Conservation (phyloP, 2,329 filamentous ascomycete genomes). For the Cladophialophora carrionii region DNA sequence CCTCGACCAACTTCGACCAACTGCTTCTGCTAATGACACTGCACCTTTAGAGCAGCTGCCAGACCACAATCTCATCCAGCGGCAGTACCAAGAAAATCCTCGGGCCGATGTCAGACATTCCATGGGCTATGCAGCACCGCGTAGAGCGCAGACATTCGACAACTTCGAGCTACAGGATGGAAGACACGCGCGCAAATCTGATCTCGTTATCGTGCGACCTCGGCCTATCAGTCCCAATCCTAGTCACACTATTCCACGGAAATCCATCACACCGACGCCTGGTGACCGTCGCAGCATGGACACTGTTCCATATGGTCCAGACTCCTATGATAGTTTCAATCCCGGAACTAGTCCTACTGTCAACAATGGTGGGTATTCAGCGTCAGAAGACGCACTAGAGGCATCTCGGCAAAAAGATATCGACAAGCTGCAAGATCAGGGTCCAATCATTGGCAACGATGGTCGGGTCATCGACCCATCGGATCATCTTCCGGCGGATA, state of each 20-base stretch:
- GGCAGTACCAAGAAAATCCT: constrained; percentile 10
- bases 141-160: constrained; percentile 32
- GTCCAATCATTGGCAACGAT: constrained; percentile 65
- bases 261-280: constrained; percentile 60
- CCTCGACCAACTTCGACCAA: constrained; percentile 14
- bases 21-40: constrained; percentile 8
- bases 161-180: constrained; percentile 27
- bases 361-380: constrained; percentile 46
- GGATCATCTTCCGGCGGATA: constrained; percentile 66
- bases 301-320: constrained; percentile 62
- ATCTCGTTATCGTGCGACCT: constrained; percentile 46
- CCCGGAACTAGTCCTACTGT: constrained; percentile 48
- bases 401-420: constrained; percentile 45
- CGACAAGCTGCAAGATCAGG: constrained; percentile 50
- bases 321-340: constrained; percentile 64
- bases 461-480: constrained; percentile 68
- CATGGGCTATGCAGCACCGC: constrained; percentile 22
- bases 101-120: constrained; percentile 25
- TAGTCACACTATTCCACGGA: constrained; percentile 49
- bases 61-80: constrained; percentile 2
- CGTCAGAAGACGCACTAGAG: constrained; percentile 47
- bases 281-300: constrained; percentile 47
- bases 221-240: constrained; percentile 50
- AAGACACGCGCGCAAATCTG: constrained; percentile 36
- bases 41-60: constrained; percentile 5